phyloP scores from a whole-genome alignment of 176 grass and related monocot species.

The Themeda triandra region DNA sequence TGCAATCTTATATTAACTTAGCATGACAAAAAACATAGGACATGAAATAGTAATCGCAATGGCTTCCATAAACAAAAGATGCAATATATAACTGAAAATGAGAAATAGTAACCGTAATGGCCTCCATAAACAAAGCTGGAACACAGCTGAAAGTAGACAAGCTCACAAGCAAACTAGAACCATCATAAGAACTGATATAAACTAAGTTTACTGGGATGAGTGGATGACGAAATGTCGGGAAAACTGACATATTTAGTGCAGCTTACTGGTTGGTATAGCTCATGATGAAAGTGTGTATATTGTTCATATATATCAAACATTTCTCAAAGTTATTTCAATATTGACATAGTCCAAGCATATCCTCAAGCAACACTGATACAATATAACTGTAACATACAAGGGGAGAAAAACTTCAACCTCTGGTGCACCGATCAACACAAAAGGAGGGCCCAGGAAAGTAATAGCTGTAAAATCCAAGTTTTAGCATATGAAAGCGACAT shows the following conservation, averaged over 20 bases:
- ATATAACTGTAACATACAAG: not conserved
- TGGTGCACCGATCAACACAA: slow-evolving; percentile 3
- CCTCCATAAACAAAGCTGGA: not conserved
- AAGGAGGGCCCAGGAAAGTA: not conserved
- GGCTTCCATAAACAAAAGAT: not conserved
- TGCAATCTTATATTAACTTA: not conserved
- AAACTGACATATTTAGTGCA: not conserved
- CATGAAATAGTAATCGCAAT: not conserved
- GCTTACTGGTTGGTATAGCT: not conserved
- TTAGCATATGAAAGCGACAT: slow-evolving; percentile 82
- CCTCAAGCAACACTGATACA: not conserved
- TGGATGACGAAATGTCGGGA: not conserved
- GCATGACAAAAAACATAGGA: not conserved
- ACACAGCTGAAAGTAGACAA: not conserved
- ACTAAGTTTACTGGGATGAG: not conserved
- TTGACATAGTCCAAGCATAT: not conserved
- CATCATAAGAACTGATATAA: not conserved
- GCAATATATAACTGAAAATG: not conserved
- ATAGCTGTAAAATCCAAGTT: not conserved
- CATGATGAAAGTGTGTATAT: not conserved
- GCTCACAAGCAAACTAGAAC: not conserved
- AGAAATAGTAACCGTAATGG: not conserved
- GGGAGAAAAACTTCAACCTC: slow-evolving; percentile 17
- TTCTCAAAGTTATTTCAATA: slow-evolving; percentile 27
- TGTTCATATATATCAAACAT: slow-evolving; percentile 16